Conservation (phyloP, 2,329 filamentous ascomycete genomes). For the Fusarium sp. region DNA sequence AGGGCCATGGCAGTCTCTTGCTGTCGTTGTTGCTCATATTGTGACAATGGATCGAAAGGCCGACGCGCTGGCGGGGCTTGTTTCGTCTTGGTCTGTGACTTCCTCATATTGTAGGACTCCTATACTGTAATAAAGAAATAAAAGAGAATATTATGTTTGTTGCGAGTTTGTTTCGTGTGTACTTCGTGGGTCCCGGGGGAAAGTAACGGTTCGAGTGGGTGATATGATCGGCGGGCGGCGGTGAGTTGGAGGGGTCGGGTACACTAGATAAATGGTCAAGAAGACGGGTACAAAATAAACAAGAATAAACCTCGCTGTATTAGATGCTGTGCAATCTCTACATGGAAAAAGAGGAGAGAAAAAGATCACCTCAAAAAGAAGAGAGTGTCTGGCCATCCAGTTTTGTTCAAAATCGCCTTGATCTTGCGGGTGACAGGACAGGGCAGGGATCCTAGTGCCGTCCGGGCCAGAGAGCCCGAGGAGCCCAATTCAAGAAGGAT, state of each 20-base stretch:
- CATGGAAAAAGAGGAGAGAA: slow-evolving; percentile 14
- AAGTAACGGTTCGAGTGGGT: slow-evolving; percentile 5
- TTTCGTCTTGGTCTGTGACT: slow-evolving; percentile 34
- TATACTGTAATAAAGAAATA: not conserved
- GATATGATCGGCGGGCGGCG: slow-evolving; percentile 29
- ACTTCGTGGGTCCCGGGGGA: slow-evolving; percentile 22
- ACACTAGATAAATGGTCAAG: slow-evolving; percentile 32
- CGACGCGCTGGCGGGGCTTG: slow-evolving; percentile 18
- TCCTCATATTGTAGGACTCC: slow-evolving; percentile 31
- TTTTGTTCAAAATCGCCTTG: slow-evolving; percentile 27
- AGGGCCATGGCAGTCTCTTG: slow-evolving; percentile 41
- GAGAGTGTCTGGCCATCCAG: slow-evolving; percentile 11
- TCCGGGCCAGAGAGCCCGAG: slow-evolving; percentile 35
- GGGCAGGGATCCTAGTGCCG: slow-evolving; percentile 18
- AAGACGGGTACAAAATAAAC: slow-evolving; percentile 8
- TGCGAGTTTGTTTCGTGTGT: slow-evolving; percentile 16
- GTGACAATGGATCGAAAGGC: slow-evolving; percentile 33
- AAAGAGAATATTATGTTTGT: slow-evolving; percentile 14
- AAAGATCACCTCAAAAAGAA: slow-evolving; percentile 17
- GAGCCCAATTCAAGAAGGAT: slow-evolving; percentile 41
- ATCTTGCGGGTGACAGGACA: slow-evolving; percentile 13
- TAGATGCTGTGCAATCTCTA: slow-evolving; percentile 20
- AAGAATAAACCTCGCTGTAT: slow-evolving; percentile 10
- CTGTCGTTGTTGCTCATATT: slow-evolving; percentile 40
- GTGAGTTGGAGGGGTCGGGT: slow-evolving; percentile 27